Percentiles rank a stretch among this genome's conserved stretches.
phyloP scores from a whole-genome alignment of 208 protist species.

The Wallacemonas sp. region DNA sequence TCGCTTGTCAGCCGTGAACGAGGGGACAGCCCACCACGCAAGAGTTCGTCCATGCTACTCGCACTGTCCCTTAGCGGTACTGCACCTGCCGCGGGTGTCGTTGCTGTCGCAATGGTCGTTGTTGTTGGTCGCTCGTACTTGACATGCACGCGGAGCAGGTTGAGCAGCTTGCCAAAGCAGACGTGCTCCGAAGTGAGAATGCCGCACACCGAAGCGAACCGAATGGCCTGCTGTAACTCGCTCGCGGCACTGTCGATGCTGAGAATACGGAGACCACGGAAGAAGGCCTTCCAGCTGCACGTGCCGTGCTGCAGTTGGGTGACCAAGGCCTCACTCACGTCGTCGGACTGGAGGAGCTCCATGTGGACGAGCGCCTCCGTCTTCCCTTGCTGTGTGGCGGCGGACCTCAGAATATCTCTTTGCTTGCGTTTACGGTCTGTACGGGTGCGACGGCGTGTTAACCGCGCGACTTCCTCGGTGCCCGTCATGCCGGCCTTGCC shows the following conservation, averaged over 20 bases:
- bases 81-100: too few relatives aligned
- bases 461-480: background rate
- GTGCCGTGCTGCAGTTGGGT: slow-evolving; percentile 15
- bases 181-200: slow-evolving; percentile 34
- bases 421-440: background rate
- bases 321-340: slow-evolving; percentile 11
- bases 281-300: slow-evolving; percentile 58
- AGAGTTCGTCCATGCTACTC: too few relatives aligned
- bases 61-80: too few relatives aligned
- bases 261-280: slow-evolving; percentile 37
- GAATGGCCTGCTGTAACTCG: slow-evolving; percentile 26
- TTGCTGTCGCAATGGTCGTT: too few relatives aligned
- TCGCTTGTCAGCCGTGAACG: too few relatives aligned
- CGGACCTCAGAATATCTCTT: background rate
- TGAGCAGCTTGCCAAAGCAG: slow-evolving; percentile 35
- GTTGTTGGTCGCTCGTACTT: background rate
- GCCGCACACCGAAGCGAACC: slow-evolving; percentile 39
- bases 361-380: slow-evolving; percentile 23
- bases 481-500: background rate
- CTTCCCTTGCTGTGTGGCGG: background rate
- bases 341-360: slow-evolving; percentile 22
- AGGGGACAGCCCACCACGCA: too few relatives aligned
- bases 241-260: slow-evolving; percentile 34
- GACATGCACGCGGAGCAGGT: slow-evolving; percentile 40
- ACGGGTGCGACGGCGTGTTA: background rate